Base-by-base conservation (phyloP, 495 filamentous ascomycete species). In the Chaetomium tenue region DNA sequence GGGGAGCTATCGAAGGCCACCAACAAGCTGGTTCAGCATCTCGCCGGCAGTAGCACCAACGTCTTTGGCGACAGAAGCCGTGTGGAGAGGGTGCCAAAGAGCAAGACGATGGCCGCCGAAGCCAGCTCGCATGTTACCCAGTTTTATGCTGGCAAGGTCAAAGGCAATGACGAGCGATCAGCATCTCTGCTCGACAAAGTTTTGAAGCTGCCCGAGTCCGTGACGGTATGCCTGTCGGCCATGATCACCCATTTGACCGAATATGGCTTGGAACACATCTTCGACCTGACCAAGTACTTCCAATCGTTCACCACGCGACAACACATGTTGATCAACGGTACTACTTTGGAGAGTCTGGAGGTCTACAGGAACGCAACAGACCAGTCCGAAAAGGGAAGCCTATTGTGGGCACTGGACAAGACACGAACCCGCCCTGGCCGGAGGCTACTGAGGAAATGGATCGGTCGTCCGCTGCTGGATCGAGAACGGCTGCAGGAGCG, bases 311-410 rank as follows among this genome's bases (percentile, higher is more conserved):
- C 90, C 70, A 90, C 93, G 2, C 82, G 94, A 30, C 92, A 93
- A 16, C 92, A 97, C 69, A 98, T 99, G 94, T 81, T 98, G 4
- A 81, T 99, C 64, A 97, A 96, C 70, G 94, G 93, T 20, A 99
- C 97, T 61, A 99, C 92, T 0, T 72, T 99, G 42, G 91, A 92
- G 16, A 96, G 91, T 70, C 81, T 99, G 16, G 94, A 99, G 74
- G 90, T 99, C 2, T 99, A 97, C 73, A 87, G 93, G 30, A 99
- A 99, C 65, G 87, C 92, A 66, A 98, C 94, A 0, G 93, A 99
- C 71, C 83, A 93, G 60, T 84, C 84, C 0, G 84, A 88, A 51
- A 95, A 90, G 68, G 94, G 95, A 0, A 97, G 92, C 73, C 81
- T 99, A 18, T 90, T 98, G 74, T 99, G 94, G 94, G 91, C 92